phyloP scores from a whole-genome alignment of 768 basidiomycete genomes.

The Sporobolomyces pararoseus region DNA sequence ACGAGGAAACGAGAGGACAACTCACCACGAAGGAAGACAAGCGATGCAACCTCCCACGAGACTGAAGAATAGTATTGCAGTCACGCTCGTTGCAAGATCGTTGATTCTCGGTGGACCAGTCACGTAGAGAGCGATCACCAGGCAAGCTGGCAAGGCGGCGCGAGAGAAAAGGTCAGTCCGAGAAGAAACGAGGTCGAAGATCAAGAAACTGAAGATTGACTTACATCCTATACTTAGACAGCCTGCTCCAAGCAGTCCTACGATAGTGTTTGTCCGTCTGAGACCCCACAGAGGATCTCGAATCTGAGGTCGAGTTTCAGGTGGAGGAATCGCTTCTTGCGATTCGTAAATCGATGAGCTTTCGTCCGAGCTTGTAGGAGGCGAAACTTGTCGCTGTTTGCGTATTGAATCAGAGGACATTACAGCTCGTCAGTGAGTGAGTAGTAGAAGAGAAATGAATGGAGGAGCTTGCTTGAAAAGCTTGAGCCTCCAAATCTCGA shows the following conservation, averaged over 20 bases:
- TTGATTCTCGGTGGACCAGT: conserved; percentile 8
- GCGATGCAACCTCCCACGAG: not conserved
- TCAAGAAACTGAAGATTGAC: not conserved
- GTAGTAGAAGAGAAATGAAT: not conserved
- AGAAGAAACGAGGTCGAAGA: not conserved
- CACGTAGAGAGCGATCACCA: conserved; percentile 32
- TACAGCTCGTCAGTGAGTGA: not conserved
- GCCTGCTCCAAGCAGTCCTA: conserved; percentile 2
- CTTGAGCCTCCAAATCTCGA: too few relatives aligned
- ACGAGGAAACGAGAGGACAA: not conserved
- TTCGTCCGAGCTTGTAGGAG: not conserved
- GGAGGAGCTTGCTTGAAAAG: too few relatives aligned
- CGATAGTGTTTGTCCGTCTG: not conserved
- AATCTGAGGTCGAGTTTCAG: not conserved
- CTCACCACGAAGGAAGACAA: conserved; percentile 8
- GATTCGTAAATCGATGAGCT: not conserved
- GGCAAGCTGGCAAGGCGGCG: not conserved
- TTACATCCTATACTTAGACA: conserved; percentile 18
- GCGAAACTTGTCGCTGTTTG: too few relatives aligned
- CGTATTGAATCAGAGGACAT: too few relatives aligned
- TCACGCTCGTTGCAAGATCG: conserved; percentile 13
- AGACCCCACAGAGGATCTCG: conserved; percentile 17
- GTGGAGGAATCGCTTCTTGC: not conserved
- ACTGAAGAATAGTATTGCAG: conserved; percentile 12
- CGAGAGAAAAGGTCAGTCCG: not conserved